A percentile compares a stretch with the other conserved stretches of the same genome.
phyloP scores from a whole-genome alignment of 148 eudicot species.

The Rhododendron simsii region DNA sequence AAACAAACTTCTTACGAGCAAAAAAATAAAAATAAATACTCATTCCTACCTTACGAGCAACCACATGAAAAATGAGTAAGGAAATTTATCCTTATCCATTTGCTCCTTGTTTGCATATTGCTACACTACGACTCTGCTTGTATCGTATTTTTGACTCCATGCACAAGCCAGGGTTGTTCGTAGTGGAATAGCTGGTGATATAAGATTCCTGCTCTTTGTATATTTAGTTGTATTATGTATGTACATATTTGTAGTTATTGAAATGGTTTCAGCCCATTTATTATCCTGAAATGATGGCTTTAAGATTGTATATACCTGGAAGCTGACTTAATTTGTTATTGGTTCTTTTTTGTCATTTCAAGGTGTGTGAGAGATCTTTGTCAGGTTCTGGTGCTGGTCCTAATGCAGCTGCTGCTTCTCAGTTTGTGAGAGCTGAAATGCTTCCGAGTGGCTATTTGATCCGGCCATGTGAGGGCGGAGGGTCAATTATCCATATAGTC shows the following conservation, averaged over 20 bases:
- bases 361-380: conserved; percentile 97
- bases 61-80: background rate
- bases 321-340: conserved; percentile 4
- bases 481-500: conserved; percentile 86
- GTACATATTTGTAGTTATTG: background rate
- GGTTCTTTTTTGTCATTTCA: conserved; percentile 8
- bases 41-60: background rate
- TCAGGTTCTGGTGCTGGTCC: conserved; percentile 88
- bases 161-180: background rate
- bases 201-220: background rate
- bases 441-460: conserved; percentile 93
- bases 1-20: background rate
- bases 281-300: background rate
- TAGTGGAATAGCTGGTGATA: background rate
- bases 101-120: background rate
- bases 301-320: background rate
- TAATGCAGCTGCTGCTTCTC: conserved; percentile 59
- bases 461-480: conserved; percentile 96
- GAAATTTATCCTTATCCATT: background rate
- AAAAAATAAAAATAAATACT: background rate
- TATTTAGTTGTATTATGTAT: background rate
- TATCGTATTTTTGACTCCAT: background rate
- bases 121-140: background rate
- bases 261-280: too few species aligned
- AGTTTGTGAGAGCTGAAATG: conserved; percentile 86